Conservation (phyloP, 2,329 filamentous ascomycete species). For the Colletotrichum abscissum region DNA sequence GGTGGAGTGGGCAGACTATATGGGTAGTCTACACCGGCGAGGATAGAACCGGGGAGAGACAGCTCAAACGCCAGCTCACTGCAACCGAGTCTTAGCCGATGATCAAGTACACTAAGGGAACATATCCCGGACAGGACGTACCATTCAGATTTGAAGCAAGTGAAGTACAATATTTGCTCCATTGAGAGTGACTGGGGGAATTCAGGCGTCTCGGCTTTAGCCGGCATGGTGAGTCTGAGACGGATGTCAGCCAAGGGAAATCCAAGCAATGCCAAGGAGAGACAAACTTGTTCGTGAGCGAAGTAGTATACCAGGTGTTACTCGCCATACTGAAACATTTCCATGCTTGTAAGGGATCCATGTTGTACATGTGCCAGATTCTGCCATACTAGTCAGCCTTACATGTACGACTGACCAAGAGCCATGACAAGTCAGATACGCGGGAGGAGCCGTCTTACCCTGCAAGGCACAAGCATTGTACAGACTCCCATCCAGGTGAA, state of each 20-base stretch:
- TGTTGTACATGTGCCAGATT: conserved; percentile 37
- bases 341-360: conserved; percentile 35
- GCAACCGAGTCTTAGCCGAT: neutral
- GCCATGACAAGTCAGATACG: neutral
- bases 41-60: conserved; percentile 24
- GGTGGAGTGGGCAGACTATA: conserved; percentile 27
- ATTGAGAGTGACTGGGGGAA: conserved; percentile 16
- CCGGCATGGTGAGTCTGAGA: conserved; percentile 3
- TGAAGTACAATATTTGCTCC: conserved; percentile 33
- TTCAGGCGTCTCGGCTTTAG: conserved; percentile 17
- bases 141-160: conserved; percentile 34
- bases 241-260: neutral
- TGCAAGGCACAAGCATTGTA: conserved; percentile 35
- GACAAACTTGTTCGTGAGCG: conserved; percentile 23
- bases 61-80: conserved; percentile 31
- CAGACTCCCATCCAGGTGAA: conserved; percentile 28
- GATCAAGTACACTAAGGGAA: neutral
- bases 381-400: conserved; percentile 13
- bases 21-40: conserved; percentile 25
- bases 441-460: conserved; percentile 16
- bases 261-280: too few relatives aligned
- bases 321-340: conserved; percentile 36
- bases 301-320: conserved; percentile 30
- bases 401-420: too few relatives aligned
- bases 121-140: neutral